Evolutionary conservation across 2,329 filamentous ascomycete genomes (phyloP).

Genomic region (Davidsoniella neocaledoniae): DNA sequence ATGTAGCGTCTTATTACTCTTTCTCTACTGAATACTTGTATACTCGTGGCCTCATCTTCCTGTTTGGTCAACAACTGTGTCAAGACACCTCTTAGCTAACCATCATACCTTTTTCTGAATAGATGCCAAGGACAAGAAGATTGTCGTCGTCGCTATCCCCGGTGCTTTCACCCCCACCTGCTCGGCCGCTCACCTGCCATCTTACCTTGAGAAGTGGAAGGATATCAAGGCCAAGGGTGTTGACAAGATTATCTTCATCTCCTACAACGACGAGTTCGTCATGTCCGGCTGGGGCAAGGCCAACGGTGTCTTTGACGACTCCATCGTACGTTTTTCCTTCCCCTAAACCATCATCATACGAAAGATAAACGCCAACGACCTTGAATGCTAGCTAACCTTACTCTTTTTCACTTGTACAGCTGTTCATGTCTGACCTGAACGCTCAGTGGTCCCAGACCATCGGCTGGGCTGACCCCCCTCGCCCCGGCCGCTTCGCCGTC

Average conservation of each 20-base stretch:
- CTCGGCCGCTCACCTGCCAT: constrained; percentile 63
- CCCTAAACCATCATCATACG: not conserved
- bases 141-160: constrained; percentile 38
- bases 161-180: constrained; percentile 79
- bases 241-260: constrained; percentile 65
- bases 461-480: constrained; percentile 59
- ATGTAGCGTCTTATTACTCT: constrained; percentile 15
- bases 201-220: constrained; percentile 56
- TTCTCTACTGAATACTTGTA: not conserved
- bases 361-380: not conserved
- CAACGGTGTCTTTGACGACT: constrained; percentile 57
- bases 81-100: constrained; percentile 3
- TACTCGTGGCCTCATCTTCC: not conserved
- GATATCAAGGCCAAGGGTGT: constrained; percentile 66
- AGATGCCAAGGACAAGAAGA: constrained; percentile 41
- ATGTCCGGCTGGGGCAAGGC: constrained; percentile 87
- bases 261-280: constrained; percentile 72
- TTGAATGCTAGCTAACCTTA: constrained; percentile 4
- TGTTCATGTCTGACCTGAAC: constrained; percentile 58
- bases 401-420: constrained; percentile 21
- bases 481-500: constrained; percentile 65
- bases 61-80: not conserved
- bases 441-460: constrained; percentile 61
- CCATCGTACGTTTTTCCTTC: constrained; percentile 27
- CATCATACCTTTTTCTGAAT: not conserved